Evolutionary conservation across 2,329 filamentous ascomycete species (phyloP), one percentile per base, ranked within the genome.

Genomic region (Nannizziopsis arthrosporioides): DNA sequence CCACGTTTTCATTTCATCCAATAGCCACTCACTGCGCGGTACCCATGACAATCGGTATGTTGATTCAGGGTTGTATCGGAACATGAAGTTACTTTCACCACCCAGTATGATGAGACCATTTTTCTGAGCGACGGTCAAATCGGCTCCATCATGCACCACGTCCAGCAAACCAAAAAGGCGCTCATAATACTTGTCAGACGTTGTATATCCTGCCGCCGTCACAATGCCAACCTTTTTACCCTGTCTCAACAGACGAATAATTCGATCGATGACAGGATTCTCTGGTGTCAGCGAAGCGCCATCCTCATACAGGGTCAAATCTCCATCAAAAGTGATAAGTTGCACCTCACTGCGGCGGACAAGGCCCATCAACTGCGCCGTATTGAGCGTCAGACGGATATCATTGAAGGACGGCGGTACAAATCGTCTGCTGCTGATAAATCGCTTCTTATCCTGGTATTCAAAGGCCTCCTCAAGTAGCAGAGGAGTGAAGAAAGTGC

Each of bases 361-460:
- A n/a, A 96, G 78, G 35, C 86, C 87, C 81, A 95, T 88, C 51
- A 90, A 75, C 67, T 98, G 92, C 14, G 92, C 89, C 35, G 92
- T 92, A 68, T 98, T 98, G 56, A 98, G 78, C 44, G 94, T 84
- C 18, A 95, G 74, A 1, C 92, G 81, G 51, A 98, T 81, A 63
- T 98, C 92, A 68, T 98, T 98, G 75, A 98, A 98, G 1, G 86
- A 94, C 0, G 92, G 92, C 1, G 90, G 85, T 1, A 98, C 92
- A 62, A 95, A 96, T 52, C 92, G 82, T 18, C 92, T 77, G 1
- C 83, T 87, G 22, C 87, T 94, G 59, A 98, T 98, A 65, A 82
- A 84, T 5, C 92, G 81, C 54, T 82, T 82, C 50, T 75, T 70
- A 64, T 98, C 92, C 67, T 96, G 92, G 66, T 85, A 90, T 56